These are phyloP conservation scores for Croton setiger DNA, from an alignment of 441 rosid genomes.

Conservation along the genomic window DNA sequence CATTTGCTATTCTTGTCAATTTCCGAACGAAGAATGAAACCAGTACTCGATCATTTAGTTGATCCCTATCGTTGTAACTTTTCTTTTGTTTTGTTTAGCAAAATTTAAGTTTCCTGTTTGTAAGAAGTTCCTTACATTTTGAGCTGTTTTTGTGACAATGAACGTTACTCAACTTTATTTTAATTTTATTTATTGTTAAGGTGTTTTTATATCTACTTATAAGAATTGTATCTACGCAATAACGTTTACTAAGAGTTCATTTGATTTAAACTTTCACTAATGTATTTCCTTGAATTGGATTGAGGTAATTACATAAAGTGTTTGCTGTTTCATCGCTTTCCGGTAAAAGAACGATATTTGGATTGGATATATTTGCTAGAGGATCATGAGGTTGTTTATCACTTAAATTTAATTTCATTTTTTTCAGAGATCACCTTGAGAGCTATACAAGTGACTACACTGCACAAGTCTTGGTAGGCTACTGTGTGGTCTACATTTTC, in stretches of 20 bases:
- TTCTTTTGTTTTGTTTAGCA: too few relatives aligned
- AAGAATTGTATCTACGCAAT: not conserved
- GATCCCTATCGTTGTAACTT: too few relatives aligned
- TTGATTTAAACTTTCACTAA: not conserved
- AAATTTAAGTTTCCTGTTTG: too few relatives aligned
- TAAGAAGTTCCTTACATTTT: too few relatives aligned
- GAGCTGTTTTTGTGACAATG: too few relatives aligned
- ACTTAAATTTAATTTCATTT: not conserved
- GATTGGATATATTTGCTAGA: not conserved
- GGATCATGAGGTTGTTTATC: not conserved
- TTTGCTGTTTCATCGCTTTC: not conserved
- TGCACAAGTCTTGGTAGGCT: slow-evolving; percentile 73
- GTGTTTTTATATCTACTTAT: too few relatives aligned
- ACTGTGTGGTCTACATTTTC: slow-evolving; percentile 68
- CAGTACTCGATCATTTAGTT: too few relatives aligned
- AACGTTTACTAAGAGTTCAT: not conserved
- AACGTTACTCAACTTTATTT: too few relatives aligned
- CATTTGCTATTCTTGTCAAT: too few relatives aligned
- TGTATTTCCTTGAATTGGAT: not conserved
- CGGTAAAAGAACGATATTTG: not conserved
- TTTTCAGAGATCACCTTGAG: slow-evolving; percentile 75
- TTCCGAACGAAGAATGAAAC: too few relatives aligned
- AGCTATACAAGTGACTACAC: slow-evolving; percentile 85
- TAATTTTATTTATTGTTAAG: too few relatives aligned
- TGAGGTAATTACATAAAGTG: not conserved